Conservation (phyloP, 208 protist species). For the Trypanosoma theileri region DNA sequence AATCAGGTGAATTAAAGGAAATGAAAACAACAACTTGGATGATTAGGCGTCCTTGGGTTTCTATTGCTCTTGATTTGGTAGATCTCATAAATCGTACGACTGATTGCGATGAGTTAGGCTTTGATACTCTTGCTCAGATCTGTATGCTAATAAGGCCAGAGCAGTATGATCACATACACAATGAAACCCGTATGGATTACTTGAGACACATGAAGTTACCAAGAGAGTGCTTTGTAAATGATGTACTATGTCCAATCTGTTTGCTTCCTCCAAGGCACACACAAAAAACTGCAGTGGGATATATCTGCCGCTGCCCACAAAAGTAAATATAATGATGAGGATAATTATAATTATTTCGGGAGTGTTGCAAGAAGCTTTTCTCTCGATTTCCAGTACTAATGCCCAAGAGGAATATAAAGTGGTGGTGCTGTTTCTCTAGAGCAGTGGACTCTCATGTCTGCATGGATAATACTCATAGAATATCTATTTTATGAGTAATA, state of each 20-base stretch:
- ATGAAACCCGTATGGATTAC: constrained; percentile 69
- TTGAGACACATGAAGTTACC: constrained; percentile 70
- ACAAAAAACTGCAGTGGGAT: not conserved
- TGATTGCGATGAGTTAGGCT: constrained; percentile 75
- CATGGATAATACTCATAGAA: no score
- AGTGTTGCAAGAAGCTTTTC: not conserved
- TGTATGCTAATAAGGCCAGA: constrained; percentile 52
- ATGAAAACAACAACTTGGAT: constrained; percentile 6
- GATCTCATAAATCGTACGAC: constrained; percentile 70
- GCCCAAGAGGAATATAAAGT: no score
- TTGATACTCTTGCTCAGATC: constrained; percentile 48
- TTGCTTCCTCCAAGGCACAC: constrained; percentile 9
- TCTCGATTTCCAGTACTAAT: no score
- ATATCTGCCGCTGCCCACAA: no score
- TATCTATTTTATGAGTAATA: not conserved
- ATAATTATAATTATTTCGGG: no score
- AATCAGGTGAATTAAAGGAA: not conserved
- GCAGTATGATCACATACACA: constrained; percentile 48
- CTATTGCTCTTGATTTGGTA: constrained; percentile 53
- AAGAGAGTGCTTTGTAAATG: constrained; percentile 46
- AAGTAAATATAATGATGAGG: no score
- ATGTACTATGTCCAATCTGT: constrained; percentile 38
- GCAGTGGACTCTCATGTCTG: no score
- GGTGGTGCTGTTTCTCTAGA: no score
- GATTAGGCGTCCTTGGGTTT: constrained; percentile 40